Percentiles rank a stretch among this genome's conserved stretches.
Evolutionary conservation across 2,329 filamentous ascomycete species (phyloP).

Genomic region (Myriosclerotinia duriaeana): DNA sequence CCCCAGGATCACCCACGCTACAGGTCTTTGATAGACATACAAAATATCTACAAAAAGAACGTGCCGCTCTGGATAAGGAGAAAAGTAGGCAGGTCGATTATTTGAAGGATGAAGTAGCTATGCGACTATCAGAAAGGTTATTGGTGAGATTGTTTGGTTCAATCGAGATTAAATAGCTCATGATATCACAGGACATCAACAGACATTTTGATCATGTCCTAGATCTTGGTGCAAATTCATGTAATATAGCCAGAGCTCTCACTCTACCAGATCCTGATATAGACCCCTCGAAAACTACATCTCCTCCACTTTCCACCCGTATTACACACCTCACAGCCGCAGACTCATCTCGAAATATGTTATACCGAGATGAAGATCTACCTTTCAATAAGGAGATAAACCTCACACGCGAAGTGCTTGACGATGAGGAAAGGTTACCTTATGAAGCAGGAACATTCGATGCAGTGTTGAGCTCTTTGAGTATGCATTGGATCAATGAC

Average conservation of each 20-base stretch:
- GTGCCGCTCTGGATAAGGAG: conserved; percentile 69
- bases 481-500: conserved; percentile 97
- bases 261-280: conserved; percentile 67
- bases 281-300: conserved; percentile 51
- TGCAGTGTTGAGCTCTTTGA: conserved; percentile 83
- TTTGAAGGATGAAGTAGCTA: conserved; percentile 87
- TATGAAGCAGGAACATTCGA: conserved; percentile 79
- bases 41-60: conserved; percentile 91
- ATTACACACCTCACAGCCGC: conserved; percentile 75
- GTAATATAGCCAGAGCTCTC: conserved; percentile 85
- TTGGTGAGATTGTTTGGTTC: conserved; percentile 53
- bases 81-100: conserved; percentile 83
- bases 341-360: conserved; percentile 74
- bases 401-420: conserved; percentile 73
- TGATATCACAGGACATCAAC: conserved; percentile 73
- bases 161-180: conserved; percentile 16
- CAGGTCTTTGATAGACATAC: conserved; percentile 87
- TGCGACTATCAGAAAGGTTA: conserved; percentile 78
- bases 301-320: conserved; percentile 66
- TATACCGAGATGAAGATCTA: conserved; percentile 75
- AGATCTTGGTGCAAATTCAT: conserved; percentile 92
- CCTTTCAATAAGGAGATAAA: conserved; percentile 73
- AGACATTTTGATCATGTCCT: conserved; percentile 80
- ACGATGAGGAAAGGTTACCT: conserved; percentile 71
- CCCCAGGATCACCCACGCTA: conserved; percentile 72